A percentile compares a stretch with the other conserved stretches of the same genome.
Conservation (phyloP, 352 stramenopile species). For the Aphanomyces astaci region DNA sequence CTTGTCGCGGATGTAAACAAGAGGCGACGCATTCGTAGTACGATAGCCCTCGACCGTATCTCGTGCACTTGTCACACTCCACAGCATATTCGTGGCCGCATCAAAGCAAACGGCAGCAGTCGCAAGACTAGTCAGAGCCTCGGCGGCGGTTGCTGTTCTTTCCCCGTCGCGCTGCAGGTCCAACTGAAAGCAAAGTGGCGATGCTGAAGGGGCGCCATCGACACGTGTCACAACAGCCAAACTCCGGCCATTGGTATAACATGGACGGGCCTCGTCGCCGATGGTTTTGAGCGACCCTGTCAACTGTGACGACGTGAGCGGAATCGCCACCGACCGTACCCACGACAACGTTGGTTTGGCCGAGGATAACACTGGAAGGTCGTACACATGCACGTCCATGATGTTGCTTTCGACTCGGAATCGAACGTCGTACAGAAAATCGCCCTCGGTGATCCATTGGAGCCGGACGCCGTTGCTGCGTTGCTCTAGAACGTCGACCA, state of each 20-base stretch:
- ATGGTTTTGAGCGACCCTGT: too few relatives aligned
- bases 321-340: not conserved
- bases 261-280: too few relatives aligned
- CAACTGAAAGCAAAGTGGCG: not conserved
- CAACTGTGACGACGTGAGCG: too few relatives aligned
- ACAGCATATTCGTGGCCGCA: not conserved
- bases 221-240: not conserved
- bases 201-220: not conserved
- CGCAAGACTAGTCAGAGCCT: not conserved
- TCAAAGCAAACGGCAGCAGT: not conserved
- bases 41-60: slow-evolving; percentile 1
- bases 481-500: not conserved
- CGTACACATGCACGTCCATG: slow-evolving; percentile 3
- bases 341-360: not conserved
- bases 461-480: not conserved
- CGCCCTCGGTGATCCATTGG: slow-evolving; percentile 10
- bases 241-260: slow-evolving; percentile 13
- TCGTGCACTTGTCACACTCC: not conserved
- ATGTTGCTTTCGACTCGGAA: not conserved
- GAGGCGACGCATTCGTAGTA: slow-evolving; percentile 6
- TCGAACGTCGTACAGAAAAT: slow-evolving; percentile 16
- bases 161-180: not conserved
- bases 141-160: not conserved
- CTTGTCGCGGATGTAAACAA: not conserved
- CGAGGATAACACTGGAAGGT: not conserved